Percentiles rank a stretch among this genome's conserved stretches.
These are phyloP conservation scores for Cryptomeria japonica DNA, from an alignment of 75 land plant species.

Conservation along the genomic window DNA sequence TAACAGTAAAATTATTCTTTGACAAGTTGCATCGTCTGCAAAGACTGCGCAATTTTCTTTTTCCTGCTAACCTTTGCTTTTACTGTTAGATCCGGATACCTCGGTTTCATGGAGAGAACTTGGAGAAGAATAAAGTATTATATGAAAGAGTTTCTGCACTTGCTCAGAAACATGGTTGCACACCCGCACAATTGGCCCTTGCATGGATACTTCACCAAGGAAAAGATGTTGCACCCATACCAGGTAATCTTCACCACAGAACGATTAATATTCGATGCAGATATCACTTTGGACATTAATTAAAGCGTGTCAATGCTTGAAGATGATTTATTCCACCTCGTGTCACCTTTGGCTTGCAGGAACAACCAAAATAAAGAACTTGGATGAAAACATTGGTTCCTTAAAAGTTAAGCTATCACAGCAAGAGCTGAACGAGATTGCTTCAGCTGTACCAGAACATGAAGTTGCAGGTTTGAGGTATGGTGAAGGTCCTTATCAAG, in stretches of 20 bases:
- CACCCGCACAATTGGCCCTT: constrained; percentile 51
- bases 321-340: not conserved
- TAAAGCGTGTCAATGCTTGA: not conserved
- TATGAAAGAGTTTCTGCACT: constrained; percentile 38
- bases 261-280: not conserved
- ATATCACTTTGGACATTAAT: not conserved
- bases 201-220: constrained; percentile 64
- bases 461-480: constrained; percentile 42
- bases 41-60: not conserved
- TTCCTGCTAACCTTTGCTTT: not conserved
- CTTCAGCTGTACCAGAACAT: constrained; percentile 38
- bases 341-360: constrained; percentile 26
- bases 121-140: constrained; percentile 55
- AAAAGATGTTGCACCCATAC: constrained; percentile 59
- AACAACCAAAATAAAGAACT: constrained; percentile 57
- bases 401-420: constrained; percentile 31
- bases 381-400: constrained; percentile 48
- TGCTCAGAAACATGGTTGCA: constrained; percentile 41
- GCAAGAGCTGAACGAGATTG: constrained; percentile 46
- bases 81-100: constrained; percentile 20
- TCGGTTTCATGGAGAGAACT: constrained; percentile 39
- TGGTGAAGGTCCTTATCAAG: not conserved
- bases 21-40: no score
- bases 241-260: constrained; percentile 29
- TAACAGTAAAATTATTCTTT: not conserved